A percentile compares a stretch with the other conserved stretches of the same genome.
phyloP scores from a whole-genome alignment of 2,329 filamentous ascomycete species.

The Claviceps maximensis region DNA sequence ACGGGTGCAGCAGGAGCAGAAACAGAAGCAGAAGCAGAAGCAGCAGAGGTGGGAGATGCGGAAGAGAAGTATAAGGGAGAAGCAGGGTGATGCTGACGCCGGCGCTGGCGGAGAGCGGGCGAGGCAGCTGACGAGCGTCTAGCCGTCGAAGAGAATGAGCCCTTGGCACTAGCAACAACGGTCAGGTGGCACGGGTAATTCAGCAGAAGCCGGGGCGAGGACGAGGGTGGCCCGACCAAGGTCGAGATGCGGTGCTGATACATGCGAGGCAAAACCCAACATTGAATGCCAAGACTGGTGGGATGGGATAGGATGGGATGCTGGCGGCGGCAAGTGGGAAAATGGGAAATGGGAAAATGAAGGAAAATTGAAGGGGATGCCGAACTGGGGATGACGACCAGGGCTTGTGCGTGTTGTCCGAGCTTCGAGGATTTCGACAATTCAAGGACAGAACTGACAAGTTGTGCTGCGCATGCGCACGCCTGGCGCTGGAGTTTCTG shows the following conservation, averaged over 20 bases:
- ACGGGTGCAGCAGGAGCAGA: not conserved
- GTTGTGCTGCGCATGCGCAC: too few species aligned
- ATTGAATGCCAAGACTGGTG: too few species aligned
- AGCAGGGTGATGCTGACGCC: conserved; percentile 1
- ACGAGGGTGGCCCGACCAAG: conserved; percentile 8
- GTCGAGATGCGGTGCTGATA: conserved; percentile 8
- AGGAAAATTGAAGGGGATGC: not conserved
- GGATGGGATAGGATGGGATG: conserved; percentile 5
- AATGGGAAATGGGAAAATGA: conserved; percentile 2
- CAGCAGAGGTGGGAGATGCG: not conserved
- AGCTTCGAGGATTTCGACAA: not conserved
- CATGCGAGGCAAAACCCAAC: conserved; percentile 10
- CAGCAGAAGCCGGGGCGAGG: conserved; percentile 8
- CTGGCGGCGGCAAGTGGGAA: conserved; percentile 1
- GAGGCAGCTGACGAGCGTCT: conserved; percentile 2
- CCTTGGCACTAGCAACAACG: not conserved
- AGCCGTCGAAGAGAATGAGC: not conserved
- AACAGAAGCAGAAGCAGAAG: not conserved
- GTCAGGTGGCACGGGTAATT: conserved; percentile 6
- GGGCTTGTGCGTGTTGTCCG: conserved; percentile 4
- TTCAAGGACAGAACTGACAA: not conserved
- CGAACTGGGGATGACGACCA: not conserved
- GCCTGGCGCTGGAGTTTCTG: not conserved
- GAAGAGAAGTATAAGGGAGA: conserved; percentile 1
- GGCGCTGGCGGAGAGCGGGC: conserved; percentile 1